Evolutionary conservation across 768 basidiomycete genomes (phyloP).

Genomic region (Phanerochaete carnosa): DNA sequence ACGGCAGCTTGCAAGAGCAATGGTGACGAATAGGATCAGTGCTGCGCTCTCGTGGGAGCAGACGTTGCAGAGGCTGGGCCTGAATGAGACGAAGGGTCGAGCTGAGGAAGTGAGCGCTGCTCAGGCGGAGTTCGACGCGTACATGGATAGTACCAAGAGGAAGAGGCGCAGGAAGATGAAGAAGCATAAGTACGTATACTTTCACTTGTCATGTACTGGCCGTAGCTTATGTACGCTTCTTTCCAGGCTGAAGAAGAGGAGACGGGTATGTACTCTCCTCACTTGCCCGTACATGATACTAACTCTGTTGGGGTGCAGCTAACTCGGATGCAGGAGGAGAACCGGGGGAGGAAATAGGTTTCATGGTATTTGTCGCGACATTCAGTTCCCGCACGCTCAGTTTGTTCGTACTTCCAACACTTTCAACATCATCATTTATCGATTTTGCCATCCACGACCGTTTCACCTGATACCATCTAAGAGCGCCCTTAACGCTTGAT

Average conservation of each 20-base stretch:
- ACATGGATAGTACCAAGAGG: slow-evolving; percentile 79
- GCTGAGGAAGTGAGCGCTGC: slow-evolving; percentile 51
- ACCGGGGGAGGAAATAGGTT: neutral
- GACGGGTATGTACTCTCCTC: slow-evolving; percentile 56
- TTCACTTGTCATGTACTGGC: slow-evolving; percentile 6
- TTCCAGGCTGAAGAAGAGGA: slow-evolving; percentile 80
- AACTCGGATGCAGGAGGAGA: slow-evolving; percentile 6
- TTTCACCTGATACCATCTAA: neutral
- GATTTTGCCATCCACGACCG: neutral
- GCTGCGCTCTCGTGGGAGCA: slow-evolving; percentile 66
- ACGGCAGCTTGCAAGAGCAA: slow-evolving; percentile 70
- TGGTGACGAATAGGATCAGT: slow-evolving; percentile 66
- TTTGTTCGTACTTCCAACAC: neutral
- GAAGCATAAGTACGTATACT: slow-evolving; percentile 82
- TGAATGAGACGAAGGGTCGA: slow-evolving; percentile 51
- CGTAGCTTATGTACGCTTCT: slow-evolving; percentile 1
- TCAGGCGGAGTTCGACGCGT: slow-evolving; percentile 59
- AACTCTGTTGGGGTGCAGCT: neutral
- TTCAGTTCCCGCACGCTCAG: neutral
- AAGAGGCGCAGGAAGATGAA: slow-evolving; percentile 94
- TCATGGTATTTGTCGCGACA: neutral
- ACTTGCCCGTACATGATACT: neutral
- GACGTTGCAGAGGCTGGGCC: slow-evolving; percentile 60
- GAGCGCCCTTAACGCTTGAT: neutral
- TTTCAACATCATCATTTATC: neutral